Conservation (phyloP, 257 asterid species). For the Solanum phureja region DNA sequence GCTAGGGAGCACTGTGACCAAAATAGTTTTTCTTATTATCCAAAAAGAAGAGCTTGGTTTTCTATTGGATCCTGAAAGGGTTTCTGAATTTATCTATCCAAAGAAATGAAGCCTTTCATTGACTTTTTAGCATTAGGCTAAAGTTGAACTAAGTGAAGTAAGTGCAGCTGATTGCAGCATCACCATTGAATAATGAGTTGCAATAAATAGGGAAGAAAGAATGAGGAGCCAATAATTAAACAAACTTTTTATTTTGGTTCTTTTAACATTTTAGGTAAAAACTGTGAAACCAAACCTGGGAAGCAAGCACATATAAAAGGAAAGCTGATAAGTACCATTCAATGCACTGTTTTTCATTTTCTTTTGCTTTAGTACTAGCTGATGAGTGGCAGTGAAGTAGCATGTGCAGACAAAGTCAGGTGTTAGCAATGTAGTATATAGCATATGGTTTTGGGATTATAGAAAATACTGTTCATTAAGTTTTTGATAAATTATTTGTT, state of each 20-base stretch:
- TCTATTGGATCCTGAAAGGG: constrained; percentile 1
- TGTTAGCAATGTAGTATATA: constrained; percentile 9
- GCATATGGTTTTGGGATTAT: background rate
- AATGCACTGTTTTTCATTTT: constrained; percentile 11
- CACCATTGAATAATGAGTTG: background rate
- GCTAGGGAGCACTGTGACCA: background rate
- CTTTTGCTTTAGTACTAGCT: constrained; percentile 7
- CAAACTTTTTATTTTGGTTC: background rate
- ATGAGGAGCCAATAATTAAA: constrained; percentile 26
- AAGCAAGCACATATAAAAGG: constrained; percentile 20
- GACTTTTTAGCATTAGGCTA: background rate
- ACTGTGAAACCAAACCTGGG: constrained; percentile 12
- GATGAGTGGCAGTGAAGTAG: background rate
- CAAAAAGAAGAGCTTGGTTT: background rate
- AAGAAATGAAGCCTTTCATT: background rate
- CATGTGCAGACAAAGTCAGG: constrained; percentile 8
- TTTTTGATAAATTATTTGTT: background rate
- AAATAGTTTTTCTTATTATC: background rate
- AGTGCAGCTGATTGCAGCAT: constrained; percentile 2
- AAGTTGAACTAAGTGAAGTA: background rate
- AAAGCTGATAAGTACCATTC: constrained; percentile 17
- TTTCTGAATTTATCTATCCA: background rate
- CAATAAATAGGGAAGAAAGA: constrained; percentile 13
- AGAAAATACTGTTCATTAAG: background rate
- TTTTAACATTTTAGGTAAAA: background rate